Conservation (phyloP, 148 eudicot species). For the Camellia japonica region DNA sequence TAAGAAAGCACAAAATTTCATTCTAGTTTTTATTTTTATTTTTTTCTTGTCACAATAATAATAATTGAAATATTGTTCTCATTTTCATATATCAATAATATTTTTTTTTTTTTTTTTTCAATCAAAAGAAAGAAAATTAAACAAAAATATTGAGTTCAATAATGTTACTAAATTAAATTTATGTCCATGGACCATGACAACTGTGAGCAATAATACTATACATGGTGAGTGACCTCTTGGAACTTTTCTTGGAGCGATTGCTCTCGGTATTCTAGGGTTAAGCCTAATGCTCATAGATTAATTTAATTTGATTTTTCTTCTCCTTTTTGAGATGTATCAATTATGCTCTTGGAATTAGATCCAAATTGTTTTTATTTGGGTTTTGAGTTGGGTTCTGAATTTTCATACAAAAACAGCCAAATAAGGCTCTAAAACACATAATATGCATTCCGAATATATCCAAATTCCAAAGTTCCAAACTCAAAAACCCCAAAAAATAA, state of each 20-base stretch:
- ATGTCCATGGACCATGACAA: background rate
- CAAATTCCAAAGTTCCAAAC: too few relatives aligned
- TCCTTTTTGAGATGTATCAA: background rate
- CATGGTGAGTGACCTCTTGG: background rate
- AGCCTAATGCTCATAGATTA: too few relatives aligned
- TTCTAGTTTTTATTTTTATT: background rate
- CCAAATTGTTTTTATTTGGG: background rate
- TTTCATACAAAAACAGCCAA: background rate
- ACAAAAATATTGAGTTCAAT: background rate
- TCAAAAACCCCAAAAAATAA: background rate
- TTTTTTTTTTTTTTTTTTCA: too few relatives aligned
- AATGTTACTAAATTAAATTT: background rate
- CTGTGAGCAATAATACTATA: background rate
- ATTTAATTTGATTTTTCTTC: background rate
- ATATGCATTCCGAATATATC: background rate
- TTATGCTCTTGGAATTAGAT: slow-evolving; percentile 2
- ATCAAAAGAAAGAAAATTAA: background rate
- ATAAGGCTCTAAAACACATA: background rate
- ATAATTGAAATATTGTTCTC: too few relatives aligned
- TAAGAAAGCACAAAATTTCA: background rate
- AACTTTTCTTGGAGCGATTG: background rate
- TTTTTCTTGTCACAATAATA: background rate
- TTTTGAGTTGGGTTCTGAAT: background rate
- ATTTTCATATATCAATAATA: too few relatives aligned
- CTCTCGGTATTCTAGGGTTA: background rate